These are phyloP conservation scores for Tulasnella sp. DNA, from an alignment of 768 basidiomycete species.

Conservation along the genomic window DNA sequence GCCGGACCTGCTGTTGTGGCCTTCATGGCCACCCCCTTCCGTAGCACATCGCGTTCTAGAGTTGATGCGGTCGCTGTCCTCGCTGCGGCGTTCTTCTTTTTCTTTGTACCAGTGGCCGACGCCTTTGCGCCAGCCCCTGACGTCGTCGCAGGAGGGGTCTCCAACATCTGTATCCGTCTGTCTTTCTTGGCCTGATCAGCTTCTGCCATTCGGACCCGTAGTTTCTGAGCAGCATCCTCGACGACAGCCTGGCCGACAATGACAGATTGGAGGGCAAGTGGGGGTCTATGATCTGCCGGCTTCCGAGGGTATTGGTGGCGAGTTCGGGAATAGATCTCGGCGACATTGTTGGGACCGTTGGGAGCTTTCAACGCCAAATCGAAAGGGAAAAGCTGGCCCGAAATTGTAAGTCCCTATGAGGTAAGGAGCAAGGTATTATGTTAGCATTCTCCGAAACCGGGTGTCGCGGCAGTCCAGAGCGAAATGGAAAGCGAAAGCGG, in stretches of 20 bases:
- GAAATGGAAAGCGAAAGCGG: background rate
- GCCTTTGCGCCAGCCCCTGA: background rate
- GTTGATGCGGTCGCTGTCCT: slow-evolving; percentile 3
- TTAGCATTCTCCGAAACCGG: background rate
- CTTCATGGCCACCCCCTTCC: slow-evolving; percentile 13
- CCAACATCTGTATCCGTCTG: slow-evolving; percentile 1
- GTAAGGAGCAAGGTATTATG: background rate
- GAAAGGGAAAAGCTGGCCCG: slow-evolving; percentile 13
- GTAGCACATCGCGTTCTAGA: slow-evolving; percentile 12
- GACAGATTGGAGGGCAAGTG: background rate
- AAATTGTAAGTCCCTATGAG: slow-evolving; percentile 13
- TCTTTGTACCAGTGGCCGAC: slow-evolving; percentile 4
- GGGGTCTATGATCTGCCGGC: slow-evolving; percentile 15
- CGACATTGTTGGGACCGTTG: slow-evolving; percentile 2
- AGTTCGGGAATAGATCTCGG: slow-evolving; percentile 10
- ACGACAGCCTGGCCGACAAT: slow-evolving; percentile 3
- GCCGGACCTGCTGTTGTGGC: slow-evolving; percentile 4
- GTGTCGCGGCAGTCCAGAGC: slow-evolving; percentile 3
- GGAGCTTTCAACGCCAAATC: background rate
- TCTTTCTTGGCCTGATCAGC: slow-evolving; percentile 9
- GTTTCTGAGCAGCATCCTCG: slow-evolving; percentile 4
- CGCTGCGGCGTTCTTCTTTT: slow-evolving; percentile 8
- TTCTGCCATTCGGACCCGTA: slow-evolving; percentile 9
- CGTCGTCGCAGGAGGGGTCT: background rate
- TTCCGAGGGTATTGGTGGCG: slow-evolving; percentile 11